phyloP scores from a whole-genome alignment of 805 yeast species.

The Suhomyces sp. region DNA sequence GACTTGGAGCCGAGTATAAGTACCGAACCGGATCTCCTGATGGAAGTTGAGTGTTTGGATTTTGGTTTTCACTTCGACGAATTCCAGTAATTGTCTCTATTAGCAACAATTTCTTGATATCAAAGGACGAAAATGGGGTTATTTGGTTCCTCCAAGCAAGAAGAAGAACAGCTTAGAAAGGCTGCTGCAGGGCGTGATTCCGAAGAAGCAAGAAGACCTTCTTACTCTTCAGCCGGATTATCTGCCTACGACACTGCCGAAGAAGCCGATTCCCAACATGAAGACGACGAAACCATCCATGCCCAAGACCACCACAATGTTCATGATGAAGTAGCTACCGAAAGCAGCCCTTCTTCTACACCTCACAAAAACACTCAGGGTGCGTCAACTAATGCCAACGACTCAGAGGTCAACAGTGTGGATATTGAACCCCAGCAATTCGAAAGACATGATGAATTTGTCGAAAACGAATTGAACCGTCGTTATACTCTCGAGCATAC shows the following conservation, averaged over 20 bases:
- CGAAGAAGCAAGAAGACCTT: constrained; percentile 9
- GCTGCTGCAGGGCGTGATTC: constrained; percentile 18
- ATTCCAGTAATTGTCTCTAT: too few relatives aligned
- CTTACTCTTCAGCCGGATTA: constrained; percentile 22
- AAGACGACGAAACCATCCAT: background rate
- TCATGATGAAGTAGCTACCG: constrained; percentile 1
- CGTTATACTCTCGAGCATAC: constrained; percentile 19
- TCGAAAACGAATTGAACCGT: constrained; percentile 17
- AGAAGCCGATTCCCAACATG: constrained; percentile 15
- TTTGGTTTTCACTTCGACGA: too few relatives aligned
- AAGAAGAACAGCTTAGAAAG: constrained; percentile 28
- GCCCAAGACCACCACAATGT: background rate
- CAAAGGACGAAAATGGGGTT: constrained; percentile 35
- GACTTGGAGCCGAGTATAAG: too few relatives aligned
- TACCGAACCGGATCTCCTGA: too few relatives aligned
- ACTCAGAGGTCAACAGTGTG: too few relatives aligned
- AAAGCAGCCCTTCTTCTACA: background rate
- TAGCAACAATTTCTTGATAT: too few relatives aligned
- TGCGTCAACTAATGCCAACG: constrained; percentile 3
- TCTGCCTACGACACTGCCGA: constrained; percentile 39
- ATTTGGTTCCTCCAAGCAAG: constrained; percentile 34
- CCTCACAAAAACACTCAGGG: background rate
- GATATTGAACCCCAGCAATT: too few relatives aligned
- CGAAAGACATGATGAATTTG: background rate
- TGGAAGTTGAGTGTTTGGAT: too few relatives aligned